Conservation (phyloP, 179 eudicot species). For the Actinidia chinensis region DNA sequence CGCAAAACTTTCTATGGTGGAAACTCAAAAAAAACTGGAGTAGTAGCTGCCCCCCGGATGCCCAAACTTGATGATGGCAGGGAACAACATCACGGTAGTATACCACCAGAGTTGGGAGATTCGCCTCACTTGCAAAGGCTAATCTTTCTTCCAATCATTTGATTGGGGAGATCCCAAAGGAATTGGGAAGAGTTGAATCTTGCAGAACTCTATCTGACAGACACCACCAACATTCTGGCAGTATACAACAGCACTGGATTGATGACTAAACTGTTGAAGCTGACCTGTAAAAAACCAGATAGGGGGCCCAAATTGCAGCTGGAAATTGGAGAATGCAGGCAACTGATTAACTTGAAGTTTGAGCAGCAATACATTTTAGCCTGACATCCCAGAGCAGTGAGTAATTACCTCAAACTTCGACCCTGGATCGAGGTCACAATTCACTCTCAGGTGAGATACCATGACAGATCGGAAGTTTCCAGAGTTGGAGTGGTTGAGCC, state of each 20-base stretch:
- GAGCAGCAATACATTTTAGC: constrained; percentile 32
- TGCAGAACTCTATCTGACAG: constrained; percentile 35
- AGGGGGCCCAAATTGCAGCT: too few species aligned
- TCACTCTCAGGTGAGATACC: constrained; percentile 19
- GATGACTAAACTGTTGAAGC: constrained; percentile 28
- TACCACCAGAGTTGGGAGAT: constrained; percentile 24
- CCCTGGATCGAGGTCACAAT: constrained; percentile 36
- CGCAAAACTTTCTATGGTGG: constrained; percentile 27
- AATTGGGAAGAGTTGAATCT: too few species aligned
- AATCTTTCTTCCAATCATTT: constrained; percentile 29
- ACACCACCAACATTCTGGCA: constrained; percentile 45
- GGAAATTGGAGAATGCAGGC: constrained; percentile 24
- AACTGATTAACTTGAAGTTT: constrained; percentile 32
- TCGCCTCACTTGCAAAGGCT: constrained; percentile 8
- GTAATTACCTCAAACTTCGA: background rate
- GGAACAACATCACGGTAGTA: constrained; percentile 25
- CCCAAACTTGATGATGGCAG: constrained; percentile 32
- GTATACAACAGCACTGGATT: constrained; percentile 34
- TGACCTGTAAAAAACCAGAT: too few species aligned
- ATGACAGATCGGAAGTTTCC: background rate
- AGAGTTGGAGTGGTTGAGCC: constrained; percentile 27
- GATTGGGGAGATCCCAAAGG: constrained; percentile 27
- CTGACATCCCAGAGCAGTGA: constrained; percentile 21
- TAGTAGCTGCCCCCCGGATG: background rate
- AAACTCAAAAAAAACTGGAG: constrained; percentile 25